Evolutionary conservation across 208 protist genomes (phyloP).

Genomic region (Leishmania turanica): DNA sequence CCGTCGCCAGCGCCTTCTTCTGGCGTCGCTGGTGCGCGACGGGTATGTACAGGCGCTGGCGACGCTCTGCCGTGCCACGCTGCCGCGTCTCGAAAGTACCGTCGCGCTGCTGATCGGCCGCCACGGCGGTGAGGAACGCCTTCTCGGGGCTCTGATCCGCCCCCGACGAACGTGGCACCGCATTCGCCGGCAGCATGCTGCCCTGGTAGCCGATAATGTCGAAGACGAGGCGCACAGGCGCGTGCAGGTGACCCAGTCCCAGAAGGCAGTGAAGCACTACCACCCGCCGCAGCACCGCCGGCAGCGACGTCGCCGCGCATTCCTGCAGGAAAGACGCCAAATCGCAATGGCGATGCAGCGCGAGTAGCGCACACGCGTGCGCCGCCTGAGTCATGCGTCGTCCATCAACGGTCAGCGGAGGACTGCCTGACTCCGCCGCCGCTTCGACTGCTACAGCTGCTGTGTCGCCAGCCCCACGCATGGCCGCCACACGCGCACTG

Average conservation of each 20-base stretch:
- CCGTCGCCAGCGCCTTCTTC: conserved; percentile 28
- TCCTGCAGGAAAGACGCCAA: neutral
- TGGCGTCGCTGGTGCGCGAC: conserved; percentile 42
- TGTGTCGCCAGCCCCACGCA: conserved; percentile 19
- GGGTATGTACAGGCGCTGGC: conserved; percentile 54
- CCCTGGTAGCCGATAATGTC: conserved; percentile 43
- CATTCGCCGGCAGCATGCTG: neutral
- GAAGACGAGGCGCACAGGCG: conserved; percentile 66
- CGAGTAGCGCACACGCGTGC: conserved; percentile 9
- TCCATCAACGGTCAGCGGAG: conserved; percentile 13
- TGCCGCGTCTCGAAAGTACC: conserved; percentile 45
- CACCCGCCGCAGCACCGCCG: conserved; percentile 28
- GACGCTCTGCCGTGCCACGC: conserved; percentile 22
- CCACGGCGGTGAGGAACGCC: conserved; percentile 13
- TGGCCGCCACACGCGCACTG: conserved; percentile 20
- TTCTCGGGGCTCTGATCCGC: neutral
- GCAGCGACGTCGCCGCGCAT: conserved; percentile 7
- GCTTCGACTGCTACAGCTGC: neutral
- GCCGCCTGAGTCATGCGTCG: conserved; percentile 27
- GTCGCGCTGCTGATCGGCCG: conserved; percentile 5
- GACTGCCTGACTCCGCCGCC: conserved; percentile 12
- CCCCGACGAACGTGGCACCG: neutral
- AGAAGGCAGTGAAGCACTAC: conserved; percentile 50
- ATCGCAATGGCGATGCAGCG: neutral
- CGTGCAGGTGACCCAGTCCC: conserved; percentile 61